phyloP scores from a whole-genome alignment of 441 rosid species.

The Flueggea neowawraea region DNA sequence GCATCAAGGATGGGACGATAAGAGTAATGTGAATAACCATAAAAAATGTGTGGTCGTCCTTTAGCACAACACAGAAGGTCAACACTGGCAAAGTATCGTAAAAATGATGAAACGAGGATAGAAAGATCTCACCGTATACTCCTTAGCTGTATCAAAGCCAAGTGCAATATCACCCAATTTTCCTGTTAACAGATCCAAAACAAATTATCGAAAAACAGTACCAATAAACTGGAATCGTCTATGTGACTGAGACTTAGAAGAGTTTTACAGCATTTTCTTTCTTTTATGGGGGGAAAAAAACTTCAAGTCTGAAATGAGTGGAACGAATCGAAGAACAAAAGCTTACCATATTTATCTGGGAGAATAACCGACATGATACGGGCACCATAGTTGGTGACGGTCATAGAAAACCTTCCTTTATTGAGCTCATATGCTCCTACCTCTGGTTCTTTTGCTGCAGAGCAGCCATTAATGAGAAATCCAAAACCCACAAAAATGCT shows the following conservation, averaged over 20 bases:
- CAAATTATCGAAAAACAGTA: neutral
- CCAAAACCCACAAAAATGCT: slow-evolving; percentile 27
- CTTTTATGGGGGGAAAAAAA: too few relatives aligned
- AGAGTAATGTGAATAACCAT: too few relatives aligned
- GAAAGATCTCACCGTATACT: slow-evolving; percentile 45
- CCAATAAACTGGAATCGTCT: neutral
- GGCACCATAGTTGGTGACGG: slow-evolving; percentile 88
- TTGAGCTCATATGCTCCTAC: slow-evolving; percentile 62
- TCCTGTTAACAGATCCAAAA: slow-evolving; percentile 34
- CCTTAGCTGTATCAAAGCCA: slow-evolving; percentile 48
- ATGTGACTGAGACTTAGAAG: too few relatives aligned
- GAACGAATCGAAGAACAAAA: too few relatives aligned
- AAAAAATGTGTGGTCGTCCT: too few relatives aligned
- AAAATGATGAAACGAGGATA: neutral
- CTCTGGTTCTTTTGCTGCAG: slow-evolving; percentile 7
- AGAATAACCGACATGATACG: slow-evolving; percentile 55
- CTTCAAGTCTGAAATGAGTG: too few relatives aligned
- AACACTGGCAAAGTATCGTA: neutral
- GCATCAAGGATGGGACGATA: too few relatives aligned
- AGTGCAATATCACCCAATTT: slow-evolving; percentile 63
- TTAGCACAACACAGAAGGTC: too few relatives aligned
- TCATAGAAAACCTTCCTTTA: slow-evolving; percentile 61
- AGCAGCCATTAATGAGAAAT: slow-evolving; percentile 16
- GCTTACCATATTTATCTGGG: slow-evolving; percentile 79
- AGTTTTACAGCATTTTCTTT: neutral